A percentile compares a stretch with the other conserved stretches of the same genome.
phyloP scores from a whole-genome alignment of 306 rosid species.

The Trifolium pratense region DNA sequence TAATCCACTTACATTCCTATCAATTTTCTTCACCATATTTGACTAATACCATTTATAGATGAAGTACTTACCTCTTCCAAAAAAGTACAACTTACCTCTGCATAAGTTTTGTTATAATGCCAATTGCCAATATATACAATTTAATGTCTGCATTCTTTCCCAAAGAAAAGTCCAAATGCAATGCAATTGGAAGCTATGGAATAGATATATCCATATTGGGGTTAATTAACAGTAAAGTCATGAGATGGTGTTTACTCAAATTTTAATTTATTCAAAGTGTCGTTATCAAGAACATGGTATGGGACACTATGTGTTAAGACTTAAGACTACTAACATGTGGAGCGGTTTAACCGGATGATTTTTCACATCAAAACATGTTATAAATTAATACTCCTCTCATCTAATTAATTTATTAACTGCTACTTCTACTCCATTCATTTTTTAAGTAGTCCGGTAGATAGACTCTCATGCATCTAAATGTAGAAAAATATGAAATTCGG shows the following conservation, averaged over 20 bases:
- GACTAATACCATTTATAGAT: background rate
- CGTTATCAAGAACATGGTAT: slow-evolving; percentile 33
- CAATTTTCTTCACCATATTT: too few relatives aligned
- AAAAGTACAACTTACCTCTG: too few relatives aligned
- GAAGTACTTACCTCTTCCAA: background rate
- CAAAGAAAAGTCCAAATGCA: slow-evolving; percentile 20
- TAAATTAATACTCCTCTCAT: background rate
- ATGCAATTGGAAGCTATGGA: slow-evolving; percentile 22
- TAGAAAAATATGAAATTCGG: too few relatives aligned
- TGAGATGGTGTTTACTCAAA: slow-evolving; percentile 11
- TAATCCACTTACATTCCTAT: too few relatives aligned
- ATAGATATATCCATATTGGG: background rate
- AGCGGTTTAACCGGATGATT: background rate
- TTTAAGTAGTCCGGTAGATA: too few relatives aligned
- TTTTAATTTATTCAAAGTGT: slow-evolving; percentile 22
- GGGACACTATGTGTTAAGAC: background rate
- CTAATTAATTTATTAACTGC: too few relatives aligned
- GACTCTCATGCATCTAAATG: too few relatives aligned
- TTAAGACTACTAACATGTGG: slow-evolving; percentile 9
- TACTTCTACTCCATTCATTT: too few relatives aligned
- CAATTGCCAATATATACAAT: background rate
- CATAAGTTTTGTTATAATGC: background rate
- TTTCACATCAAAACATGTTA: background rate
- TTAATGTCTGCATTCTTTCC: background rate
- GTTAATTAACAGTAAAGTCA: slow-evolving; percentile 17